A percentile compares a stretch with the other conserved stretches of the same genome.
Evolutionary conservation across 371 early-diverging fungal species (phyloP).

Genomic region (Mortierella sp.): DNA sequence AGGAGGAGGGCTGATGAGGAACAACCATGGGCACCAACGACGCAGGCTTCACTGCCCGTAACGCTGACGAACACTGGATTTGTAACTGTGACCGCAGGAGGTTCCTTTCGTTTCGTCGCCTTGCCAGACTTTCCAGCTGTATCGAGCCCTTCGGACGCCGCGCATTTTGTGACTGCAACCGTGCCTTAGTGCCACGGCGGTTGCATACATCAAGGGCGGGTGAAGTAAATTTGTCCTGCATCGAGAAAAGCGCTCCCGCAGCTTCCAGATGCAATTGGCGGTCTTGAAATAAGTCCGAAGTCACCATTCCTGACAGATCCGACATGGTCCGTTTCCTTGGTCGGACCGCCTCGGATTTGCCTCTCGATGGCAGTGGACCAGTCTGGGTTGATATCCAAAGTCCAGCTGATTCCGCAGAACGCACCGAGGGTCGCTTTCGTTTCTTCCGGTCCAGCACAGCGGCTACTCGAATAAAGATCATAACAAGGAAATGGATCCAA

Average conservation of each 20-base stretch:
- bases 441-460: conserved; percentile 33
- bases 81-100: neutral
- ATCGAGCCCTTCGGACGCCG: conserved; percentile 6
- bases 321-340: conserved; percentile 46
- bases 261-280: conserved; percentile 45
- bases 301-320: conserved; percentile 47
- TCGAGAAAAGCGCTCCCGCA: conserved; percentile 44
- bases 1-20: neutral
- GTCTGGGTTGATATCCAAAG: conserved; percentile 19
- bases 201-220: neutral
- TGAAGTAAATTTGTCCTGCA: conserved; percentile 33
- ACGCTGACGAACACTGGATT: neutral
- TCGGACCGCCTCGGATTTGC: conserved; percentile 8
- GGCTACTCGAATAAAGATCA: neutral
- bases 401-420: conserved; percentile 15
- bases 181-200: conserved; percentile 7
- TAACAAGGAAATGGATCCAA: neutral
- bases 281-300: conserved; percentile 15
- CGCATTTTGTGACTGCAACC: neutral
- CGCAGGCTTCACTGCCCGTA: conserved; percentile 10
- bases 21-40: conserved; percentile 8
- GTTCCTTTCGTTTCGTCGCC: conserved; percentile 19
- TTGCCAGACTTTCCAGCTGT: conserved; percentile 28
- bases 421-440: conserved; percentile 30
- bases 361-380: conserved; percentile 4